These are phyloP conservation scores for Kwoniella europaea DNA, from an alignment of 768 basidiomycete species.

Conservation along the genomic window DNA sequence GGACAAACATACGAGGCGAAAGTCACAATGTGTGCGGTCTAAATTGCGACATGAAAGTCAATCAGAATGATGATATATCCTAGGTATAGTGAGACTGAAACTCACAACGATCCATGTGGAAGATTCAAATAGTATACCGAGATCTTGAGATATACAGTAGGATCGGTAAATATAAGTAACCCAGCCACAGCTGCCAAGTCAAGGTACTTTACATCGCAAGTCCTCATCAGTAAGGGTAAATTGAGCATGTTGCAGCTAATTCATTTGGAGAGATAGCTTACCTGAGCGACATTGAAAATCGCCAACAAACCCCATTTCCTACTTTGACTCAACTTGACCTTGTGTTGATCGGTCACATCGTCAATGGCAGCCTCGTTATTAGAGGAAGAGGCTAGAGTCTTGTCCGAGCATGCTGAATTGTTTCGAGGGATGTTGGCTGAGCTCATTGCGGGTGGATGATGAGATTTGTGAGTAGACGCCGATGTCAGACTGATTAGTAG, in stretches of 20 bases:
- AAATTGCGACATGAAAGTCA: not conserved
- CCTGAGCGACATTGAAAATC: conserved; percentile 24
- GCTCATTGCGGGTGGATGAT: no score
- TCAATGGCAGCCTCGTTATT: no score
- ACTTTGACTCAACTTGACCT: conserved; percentile 3
- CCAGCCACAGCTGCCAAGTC: conserved; percentile 23
- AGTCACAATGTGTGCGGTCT: conserved; percentile 45
- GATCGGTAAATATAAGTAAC: conserved; percentile 42
- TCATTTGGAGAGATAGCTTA: not conserved
- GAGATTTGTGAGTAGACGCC: no score
- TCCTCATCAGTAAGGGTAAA: no score
- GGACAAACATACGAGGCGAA: conserved; percentile 33
- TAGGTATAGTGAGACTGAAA: not conserved
- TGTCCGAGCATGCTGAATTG: no score
- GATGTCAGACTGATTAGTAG: no score
- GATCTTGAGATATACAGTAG: conserved; percentile 32
- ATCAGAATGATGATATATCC: not conserved
- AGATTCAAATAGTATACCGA: conserved; percentile 35
- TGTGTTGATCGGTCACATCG: not conserved
- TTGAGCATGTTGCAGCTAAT: no score
- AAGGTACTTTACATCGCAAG: conserved; percentile 24
- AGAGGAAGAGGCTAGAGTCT: no score
- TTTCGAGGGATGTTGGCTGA: no score
- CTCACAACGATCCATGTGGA: conserved; percentile 50
- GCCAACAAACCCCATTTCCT: conserved; percentile 19